A percentile compares a stretch with the other conserved stretches of the same genome.
phyloP scores from a whole-genome alignment of 805 yeast genomes.

The Sungouiella blattae region DNA sequence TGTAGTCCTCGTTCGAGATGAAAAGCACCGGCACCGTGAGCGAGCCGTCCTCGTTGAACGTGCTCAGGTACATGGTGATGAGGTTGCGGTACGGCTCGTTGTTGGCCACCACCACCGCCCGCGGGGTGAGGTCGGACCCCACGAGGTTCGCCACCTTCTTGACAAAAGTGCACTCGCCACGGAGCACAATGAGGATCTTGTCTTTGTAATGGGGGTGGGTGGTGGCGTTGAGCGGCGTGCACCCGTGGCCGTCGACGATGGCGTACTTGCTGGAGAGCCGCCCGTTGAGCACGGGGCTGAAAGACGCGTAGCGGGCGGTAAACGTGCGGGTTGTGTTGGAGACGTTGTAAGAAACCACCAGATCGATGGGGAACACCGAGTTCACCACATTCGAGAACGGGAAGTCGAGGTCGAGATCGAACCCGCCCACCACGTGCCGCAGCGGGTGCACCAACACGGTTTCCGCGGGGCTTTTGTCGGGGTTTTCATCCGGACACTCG shows the following conservation, averaged over 20 bases:
- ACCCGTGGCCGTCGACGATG: conserved; percentile 28
- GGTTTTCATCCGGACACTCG: neutral
- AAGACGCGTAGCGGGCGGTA: conserved; percentile 39
- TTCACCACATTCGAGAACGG: conserved; percentile 25
- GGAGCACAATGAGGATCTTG: conserved; percentile 19
- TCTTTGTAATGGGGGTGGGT: conserved; percentile 14
- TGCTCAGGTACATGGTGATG: conserved; percentile 52
- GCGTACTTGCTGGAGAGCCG: conserved; percentile 23
- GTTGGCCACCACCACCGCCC: conserved; percentile 55
- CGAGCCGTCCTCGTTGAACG: conserved; percentile 35
- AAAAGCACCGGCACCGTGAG: conserved; percentile 50
- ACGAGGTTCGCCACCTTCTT: conserved; percentile 47
- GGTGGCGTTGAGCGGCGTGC: conserved; percentile 16
- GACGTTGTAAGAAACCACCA: conserved; percentile 28
- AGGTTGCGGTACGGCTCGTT: conserved; percentile 44
- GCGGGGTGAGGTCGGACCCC: conserved; percentile 31
- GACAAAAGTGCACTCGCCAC: conserved; percentile 58
- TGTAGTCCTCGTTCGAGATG: conserved; percentile 43
- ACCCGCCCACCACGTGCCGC: neutral
- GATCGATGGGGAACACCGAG: conserved; percentile 42
- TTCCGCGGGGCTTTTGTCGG: neutral
- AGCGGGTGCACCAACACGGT: neutral
- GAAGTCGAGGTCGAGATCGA: conserved; percentile 6
- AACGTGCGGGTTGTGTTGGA: conserved; percentile 19
- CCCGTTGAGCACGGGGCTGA: conserved; percentile 32